Evolutionary conservation across 202 grass and related monocot species (phyloP).

Genomic region (Schoenoplectus tabernaemontani): DNA sequence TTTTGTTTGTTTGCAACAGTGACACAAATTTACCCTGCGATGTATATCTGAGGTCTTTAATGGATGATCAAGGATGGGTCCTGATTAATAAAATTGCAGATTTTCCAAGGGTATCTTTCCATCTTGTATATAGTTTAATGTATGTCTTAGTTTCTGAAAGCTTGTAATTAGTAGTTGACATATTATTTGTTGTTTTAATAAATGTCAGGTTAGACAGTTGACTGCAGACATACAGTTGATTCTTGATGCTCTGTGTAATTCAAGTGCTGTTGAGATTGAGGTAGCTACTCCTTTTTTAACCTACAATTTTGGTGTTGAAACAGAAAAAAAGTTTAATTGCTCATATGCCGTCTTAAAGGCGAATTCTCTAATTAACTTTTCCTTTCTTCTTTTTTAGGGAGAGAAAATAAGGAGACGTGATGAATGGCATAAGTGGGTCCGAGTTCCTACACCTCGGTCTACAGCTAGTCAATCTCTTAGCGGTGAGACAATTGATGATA

Average conservation of each 20-base stretch:
- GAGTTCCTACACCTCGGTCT: slow-evolving; percentile 22
- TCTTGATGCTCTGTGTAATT: slow-evolving; percentile 57
- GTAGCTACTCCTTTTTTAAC: slow-evolving; percentile 20
- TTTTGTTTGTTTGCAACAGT: slow-evolving; percentile 35
- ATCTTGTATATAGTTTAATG: slow-evolving; percentile 22
- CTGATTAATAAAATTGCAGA: slow-evolving; percentile 73
- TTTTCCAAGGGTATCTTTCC: slow-evolving; percentile 79
- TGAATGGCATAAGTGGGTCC: slow-evolving; percentile 83
- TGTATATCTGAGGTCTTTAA: slow-evolving; percentile 75
- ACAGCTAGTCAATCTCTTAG: slow-evolving; percentile 25
- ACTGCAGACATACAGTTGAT: slow-evolving; percentile 61
- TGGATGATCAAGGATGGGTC: slow-evolving; percentile 93
- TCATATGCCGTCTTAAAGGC: background rate
- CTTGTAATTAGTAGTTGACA: slow-evolving; percentile 8
- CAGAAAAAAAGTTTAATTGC: background rate
- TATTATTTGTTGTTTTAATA: slow-evolving; percentile 14
- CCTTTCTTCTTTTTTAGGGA: slow-evolving; percentile 39
- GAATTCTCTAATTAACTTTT: background rate
- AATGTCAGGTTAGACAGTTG: slow-evolving; percentile 80
- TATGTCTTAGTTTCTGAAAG: background rate
- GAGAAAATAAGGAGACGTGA: slow-evolving; percentile 69
- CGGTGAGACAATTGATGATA: slow-evolving; percentile 25
- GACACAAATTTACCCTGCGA: slow-evolving; percentile 67
- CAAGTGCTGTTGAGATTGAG: slow-evolving; percentile 70
- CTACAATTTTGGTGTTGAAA: background rate